Evolutionary conservation across 148 eudicot genomes (phyloP).

Genomic region (Drosera capensis): DNA sequence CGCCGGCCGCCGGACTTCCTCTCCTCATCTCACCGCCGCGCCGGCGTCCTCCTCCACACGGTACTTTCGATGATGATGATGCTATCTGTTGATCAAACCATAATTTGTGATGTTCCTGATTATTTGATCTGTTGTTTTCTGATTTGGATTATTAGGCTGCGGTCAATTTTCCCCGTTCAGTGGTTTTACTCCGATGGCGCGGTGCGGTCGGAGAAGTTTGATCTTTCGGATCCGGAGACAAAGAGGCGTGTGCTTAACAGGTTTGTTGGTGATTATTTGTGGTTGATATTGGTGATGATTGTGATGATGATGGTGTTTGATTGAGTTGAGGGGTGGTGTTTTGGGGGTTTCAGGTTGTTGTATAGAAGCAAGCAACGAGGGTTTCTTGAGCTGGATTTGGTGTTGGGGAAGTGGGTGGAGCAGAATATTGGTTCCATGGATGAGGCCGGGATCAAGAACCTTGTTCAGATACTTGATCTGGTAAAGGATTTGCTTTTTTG

Average conservation of each 20-base stretch:
- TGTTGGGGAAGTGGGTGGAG: constrained; percentile 94
- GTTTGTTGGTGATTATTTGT: constrained; percentile 12
- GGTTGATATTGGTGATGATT: too few species aligned
- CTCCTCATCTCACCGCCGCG: too few species aligned
- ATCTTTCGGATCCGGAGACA: constrained; percentile 65
- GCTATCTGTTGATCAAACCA: too few species aligned
- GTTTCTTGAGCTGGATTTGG: constrained; percentile 78
- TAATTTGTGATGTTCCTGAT: too few species aligned
- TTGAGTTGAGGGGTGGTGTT: background rate
- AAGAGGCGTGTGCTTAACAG: constrained; percentile 62
- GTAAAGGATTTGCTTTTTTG: constrained; percentile 19
- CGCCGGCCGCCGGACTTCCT: too few species aligned
- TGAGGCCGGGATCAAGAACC: constrained; percentile 57
- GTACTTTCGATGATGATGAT: too few species aligned
- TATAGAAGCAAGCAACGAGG: constrained; percentile 98
- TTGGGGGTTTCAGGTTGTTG: constrained; percentile 51
- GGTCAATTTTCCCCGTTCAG: constrained; percentile 1
- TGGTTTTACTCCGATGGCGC: constrained; percentile 24
- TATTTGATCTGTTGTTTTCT: too few species aligned
- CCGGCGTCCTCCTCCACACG: too few species aligned
- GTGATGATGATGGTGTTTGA: background rate
- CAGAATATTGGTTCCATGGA: constrained; percentile 72
- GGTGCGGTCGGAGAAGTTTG: constrained; percentile 17
- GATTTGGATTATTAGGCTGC: too few species aligned
- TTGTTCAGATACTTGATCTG: constrained; percentile 78